A percentile compares a stretch with the other conserved stretches of the same genome.
phyloP scores from a whole-genome alignment of 768 basidiomycete species.

The Phylloporus arenicola region DNA sequence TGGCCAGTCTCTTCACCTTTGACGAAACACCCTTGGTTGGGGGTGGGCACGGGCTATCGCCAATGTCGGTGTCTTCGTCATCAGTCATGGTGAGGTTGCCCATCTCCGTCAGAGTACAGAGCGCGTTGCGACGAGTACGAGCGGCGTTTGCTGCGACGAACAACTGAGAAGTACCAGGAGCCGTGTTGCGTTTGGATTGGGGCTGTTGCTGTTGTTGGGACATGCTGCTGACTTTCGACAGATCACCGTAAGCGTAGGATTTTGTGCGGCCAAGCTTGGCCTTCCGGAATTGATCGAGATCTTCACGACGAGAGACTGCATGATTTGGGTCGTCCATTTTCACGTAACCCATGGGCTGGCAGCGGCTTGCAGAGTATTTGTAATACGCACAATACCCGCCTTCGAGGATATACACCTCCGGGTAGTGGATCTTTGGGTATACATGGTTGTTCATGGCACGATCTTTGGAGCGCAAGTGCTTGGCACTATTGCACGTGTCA shows the following conservation, averaged over 20 bases:
- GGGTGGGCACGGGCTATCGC: conserved; percentile 86
- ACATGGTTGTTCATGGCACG: conserved; percentile 80
- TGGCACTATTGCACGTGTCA: conserved; percentile 56
- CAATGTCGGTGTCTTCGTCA: conserved; percentile 72
- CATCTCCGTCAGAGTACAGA: conserved; percentile 66
- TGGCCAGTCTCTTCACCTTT: conserved; percentile 53
- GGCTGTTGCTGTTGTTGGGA: conserved; percentile 38
- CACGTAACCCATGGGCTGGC: conserved; percentile 79
- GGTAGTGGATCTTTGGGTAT: conserved; percentile 92
- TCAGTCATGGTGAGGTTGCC: conserved; percentile 59
- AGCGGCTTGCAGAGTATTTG: conserved; percentile 59
- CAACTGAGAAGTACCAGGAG: conserved; percentile 50
- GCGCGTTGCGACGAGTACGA: conserved; percentile 53
- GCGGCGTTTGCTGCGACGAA: conserved; percentile 70
- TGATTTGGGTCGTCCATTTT: conserved; percentile 93
- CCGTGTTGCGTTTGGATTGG: conserved; percentile 61
- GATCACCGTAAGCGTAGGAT: conserved; percentile 90
- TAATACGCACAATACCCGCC: conserved; percentile 93
- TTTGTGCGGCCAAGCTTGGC: conserved; percentile 84
- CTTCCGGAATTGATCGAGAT: conserved; percentile 88
- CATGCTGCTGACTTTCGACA: conserved; percentile 36
- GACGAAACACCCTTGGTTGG: conserved; percentile 53
- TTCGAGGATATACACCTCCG: conserved; percentile 94
- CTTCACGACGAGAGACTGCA: conserved; percentile 72
- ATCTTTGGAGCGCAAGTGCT: conserved; percentile 87